Conservation (phyloP, 768 basidiomycete species). For the Plicaturopsis crispa region DNA sequence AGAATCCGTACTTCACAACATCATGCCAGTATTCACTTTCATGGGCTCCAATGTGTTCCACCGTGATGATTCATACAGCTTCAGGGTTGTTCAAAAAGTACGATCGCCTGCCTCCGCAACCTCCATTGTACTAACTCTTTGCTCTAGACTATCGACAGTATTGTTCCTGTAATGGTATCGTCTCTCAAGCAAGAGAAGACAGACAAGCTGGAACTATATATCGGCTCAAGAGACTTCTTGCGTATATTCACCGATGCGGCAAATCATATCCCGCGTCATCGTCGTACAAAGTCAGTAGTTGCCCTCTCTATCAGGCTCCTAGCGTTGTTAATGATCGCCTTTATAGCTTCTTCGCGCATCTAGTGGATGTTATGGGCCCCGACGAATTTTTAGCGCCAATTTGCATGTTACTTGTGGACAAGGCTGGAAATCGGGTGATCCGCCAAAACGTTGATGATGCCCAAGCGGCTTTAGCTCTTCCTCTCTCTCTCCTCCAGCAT, state of each 20-base stretch:
- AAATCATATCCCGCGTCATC: slow-evolving; percentile 86
- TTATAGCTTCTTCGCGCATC: slow-evolving; percentile 79
- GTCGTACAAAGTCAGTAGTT: slow-evolving; percentile 68
- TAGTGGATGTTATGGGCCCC: slow-evolving; percentile 76
- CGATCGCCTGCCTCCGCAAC: slow-evolving; percentile 3
- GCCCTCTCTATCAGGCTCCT: neutral
- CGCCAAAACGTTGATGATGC: slow-evolving; percentile 58
- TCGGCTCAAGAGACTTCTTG: slow-evolving; percentile 73
- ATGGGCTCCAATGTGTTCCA: slow-evolving; percentile 99
- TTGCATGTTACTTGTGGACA: slow-evolving; percentile 80
- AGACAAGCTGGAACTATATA: slow-evolving; percentile 51
- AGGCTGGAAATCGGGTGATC: slow-evolving; percentile 58
- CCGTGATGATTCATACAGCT: slow-evolving; percentile 91
- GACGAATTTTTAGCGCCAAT: slow-evolving; percentile 77
- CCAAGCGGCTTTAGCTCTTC: slow-evolving; percentile 52
- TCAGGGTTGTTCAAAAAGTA: slow-evolving; percentile 91
- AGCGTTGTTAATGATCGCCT: slow-evolving; percentile 6
- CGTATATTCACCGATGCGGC: slow-evolving; percentile 92
- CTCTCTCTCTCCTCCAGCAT: slow-evolving; percentile 57
- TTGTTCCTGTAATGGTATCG: slow-evolving; percentile 87
- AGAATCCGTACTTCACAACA: slow-evolving; percentile 85
- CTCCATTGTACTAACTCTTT: neutral
- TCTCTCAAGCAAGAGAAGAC: slow-evolving; percentile 59
- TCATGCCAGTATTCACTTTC: slow-evolving; percentile 99
- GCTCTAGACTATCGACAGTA: slow-evolving; percentile 79